phyloP scores from a whole-genome alignment of 495 filamentous ascomycete genomes.

The Xylaria cubensis region DNA sequence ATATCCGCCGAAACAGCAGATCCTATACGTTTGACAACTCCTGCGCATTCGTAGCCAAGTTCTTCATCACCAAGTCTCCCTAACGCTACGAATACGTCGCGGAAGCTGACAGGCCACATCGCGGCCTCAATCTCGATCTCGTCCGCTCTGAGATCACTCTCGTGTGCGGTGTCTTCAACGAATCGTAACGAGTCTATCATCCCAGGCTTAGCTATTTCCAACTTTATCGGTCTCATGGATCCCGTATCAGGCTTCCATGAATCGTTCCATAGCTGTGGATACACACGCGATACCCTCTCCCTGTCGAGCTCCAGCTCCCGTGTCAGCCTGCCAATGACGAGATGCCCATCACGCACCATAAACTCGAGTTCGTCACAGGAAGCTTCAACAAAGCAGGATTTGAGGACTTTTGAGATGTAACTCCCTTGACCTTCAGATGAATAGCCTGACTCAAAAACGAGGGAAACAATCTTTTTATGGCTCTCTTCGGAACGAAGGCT shows the following conservation, averaged over 20 bases:
- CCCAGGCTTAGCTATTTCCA: background rate
- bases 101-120: constrained; percentile 45
- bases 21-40: constrained; percentile 58
- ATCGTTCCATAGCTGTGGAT: background rate
- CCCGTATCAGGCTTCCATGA: background rate
- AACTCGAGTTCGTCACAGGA: background rate
- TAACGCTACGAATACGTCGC: constrained; percentile 53
- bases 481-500: background rate
- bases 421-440: background rate
- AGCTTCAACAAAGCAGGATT: background rate
- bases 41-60: constrained; percentile 48
- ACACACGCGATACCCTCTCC: background rate
- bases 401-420: background rate
- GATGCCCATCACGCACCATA: background rate
- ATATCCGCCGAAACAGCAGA: constrained; percentile 41
- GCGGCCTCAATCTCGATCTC: constrained; percentile 42
- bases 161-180: background rate
- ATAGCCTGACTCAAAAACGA: background rate
- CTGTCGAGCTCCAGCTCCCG: background rate
- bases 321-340: background rate
- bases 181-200: background rate
- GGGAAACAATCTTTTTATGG: background rate
- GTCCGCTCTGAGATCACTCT: background rate
- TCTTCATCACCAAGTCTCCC: constrained; percentile 40
- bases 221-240: background rate